phyloP scores from a whole-genome alignment of 306 rosid genomes.

The Rosa chinensis region DNA sequence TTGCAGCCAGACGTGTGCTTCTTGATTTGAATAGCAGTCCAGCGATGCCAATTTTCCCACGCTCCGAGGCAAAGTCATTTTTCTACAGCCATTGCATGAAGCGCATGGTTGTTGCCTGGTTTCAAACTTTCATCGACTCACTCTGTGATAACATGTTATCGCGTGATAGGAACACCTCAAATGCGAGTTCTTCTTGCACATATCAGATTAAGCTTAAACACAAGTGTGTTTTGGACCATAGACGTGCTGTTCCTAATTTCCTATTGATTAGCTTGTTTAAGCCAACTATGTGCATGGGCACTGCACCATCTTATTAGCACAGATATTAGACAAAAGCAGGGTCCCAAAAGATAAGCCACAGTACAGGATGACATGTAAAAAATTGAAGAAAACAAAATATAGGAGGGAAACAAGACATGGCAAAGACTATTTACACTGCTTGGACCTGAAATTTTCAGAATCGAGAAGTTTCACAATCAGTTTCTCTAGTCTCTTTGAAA shows the following conservation, averaged over 20 bases:
- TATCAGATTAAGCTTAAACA: no score
- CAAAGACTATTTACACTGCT: constrained; percentile 66
- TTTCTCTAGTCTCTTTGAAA: constrained; percentile 68
- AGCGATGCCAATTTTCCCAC: no score
- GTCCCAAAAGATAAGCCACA: not conserved
- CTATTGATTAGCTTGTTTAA: no score
- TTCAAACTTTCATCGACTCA: no score
- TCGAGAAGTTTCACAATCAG: constrained; percentile 70
- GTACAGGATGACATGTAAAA: not conserved
- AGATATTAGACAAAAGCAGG: not conserved
- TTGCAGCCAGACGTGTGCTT: no score
- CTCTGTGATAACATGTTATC: no score
- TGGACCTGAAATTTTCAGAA: constrained; percentile 72
- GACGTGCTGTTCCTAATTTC: not conserved
- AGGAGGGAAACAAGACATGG: not conserved
- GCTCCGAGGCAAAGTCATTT: no score
- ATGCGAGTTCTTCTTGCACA: not conserved
- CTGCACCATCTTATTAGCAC: not conserved
- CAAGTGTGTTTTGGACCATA: no score
- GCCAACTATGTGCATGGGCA: not conserved
- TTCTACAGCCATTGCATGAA: no score
- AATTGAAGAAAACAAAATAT: not conserved
- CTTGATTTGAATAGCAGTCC: no score
- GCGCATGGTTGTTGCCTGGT: no score
- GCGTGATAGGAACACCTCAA: not conserved